phyloP scores from a whole-genome alignment of 129 eudicot genomes.

The Tagetes erecta region DNA sequence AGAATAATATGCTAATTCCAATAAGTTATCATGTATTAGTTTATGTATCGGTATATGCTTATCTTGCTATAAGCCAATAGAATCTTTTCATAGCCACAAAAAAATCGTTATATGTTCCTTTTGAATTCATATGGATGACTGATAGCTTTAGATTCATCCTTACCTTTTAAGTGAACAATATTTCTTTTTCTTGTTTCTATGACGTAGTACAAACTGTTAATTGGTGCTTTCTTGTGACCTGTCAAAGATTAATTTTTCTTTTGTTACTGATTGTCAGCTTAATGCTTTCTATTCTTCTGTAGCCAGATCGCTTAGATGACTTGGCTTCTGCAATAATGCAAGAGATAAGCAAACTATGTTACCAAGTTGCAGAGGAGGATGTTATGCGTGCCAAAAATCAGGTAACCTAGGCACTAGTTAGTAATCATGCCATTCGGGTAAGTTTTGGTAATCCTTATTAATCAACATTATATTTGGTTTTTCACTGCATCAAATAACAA shows the following conservation, averaged over 20 bases:
- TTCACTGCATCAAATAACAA: slow-evolving; percentile 3
- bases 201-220: not conserved
- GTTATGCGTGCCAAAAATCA: slow-evolving; percentile 81
- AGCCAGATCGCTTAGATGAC: slow-evolving; percentile 79
- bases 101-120: not conserved
- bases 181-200: not conserved
- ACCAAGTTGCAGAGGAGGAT: slow-evolving; percentile 66
- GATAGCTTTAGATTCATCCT: slow-evolving; percentile 1
- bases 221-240: slow-evolving; percentile 8
- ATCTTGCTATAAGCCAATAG: not conserved
- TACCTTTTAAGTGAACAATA: not conserved
- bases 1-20: not conserved
- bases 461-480: slow-evolving; percentile 5
- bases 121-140: not conserved
- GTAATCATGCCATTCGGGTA: not conserved
- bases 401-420: slow-evolving; percentile 39
- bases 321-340: slow-evolving; percentile 78
- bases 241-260: not conserved
- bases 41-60: not conserved
- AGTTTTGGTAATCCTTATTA: not conserved
- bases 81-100: not conserved
- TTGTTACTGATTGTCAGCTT: slow-evolving; percentile 15
- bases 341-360: slow-evolving; percentile 65
- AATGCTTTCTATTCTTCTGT: slow-evolving; percentile 24
- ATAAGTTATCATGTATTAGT: not conserved